Evolutionary conservation across 768 basidiomycete genomes (phyloP), one percentile per base, ranked within the genome.

Genomic region (Xerocomellus chrysenteron): DNA sequence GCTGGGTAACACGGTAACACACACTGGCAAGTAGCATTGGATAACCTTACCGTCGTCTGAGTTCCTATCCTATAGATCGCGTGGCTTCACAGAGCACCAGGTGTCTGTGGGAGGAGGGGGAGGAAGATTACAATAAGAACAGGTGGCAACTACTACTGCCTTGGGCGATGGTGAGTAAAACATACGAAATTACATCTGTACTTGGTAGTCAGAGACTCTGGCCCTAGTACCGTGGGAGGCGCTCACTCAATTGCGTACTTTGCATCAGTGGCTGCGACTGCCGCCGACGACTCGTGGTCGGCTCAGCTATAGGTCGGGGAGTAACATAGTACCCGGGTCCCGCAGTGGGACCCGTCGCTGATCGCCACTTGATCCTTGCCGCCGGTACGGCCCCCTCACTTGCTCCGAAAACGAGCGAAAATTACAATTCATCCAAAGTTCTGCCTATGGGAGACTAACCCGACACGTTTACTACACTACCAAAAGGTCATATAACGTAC

Each of bases 111-210:
- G 45, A 47, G 10, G 41, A 16, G 19, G 9, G 40, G 42, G 26
- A 47, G 45, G 35, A 54, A 56, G 55, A 58, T 55, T 53, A 28
- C 26, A 28, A 60, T 65, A 63, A 54, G 47, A 60, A 53, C 40
- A 56, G 53, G 26, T 28, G 26, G 43, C 52, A 39, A 47, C 54
- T 33, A 50, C 32, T 60, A 14, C 39, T 9, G 54, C 57, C 54
- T 52, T 48, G 56, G 58, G 57, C 53, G 56, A 60, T 55, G 52
- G 28, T n/a, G 52, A 57, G 60, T 64, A 61, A 65, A 58, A 65
- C 59, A 64, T 72, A 67, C 59, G 59, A 62, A 61, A 56, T 64
- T 60, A 57, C 58, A 60, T 56, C 58, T 63, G 69, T 64, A 58
- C 60, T 63, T 54, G 69, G 42, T 61, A 59, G 56, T 47, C 57